These are phyloP conservation scores for Fomitiporia mediterranea DNA, from an alignment of 1,284 basidiomycete genomes.

Conservation along the genomic window DNA sequence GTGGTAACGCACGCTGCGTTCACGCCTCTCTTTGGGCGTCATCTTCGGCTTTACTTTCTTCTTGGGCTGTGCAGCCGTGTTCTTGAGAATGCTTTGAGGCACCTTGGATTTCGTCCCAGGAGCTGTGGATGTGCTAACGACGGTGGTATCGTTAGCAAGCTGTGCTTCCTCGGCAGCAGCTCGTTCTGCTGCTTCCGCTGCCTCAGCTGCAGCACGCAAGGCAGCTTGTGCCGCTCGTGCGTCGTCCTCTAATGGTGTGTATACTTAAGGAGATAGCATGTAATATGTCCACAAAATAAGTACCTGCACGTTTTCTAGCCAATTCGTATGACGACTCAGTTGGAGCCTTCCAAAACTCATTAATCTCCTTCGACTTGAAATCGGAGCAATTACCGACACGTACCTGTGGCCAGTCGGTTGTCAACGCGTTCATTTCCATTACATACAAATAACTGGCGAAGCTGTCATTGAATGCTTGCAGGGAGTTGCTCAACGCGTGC, in stretches of 20 bases:
- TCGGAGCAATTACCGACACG: constrained; percentile 24
- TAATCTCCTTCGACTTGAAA: background rate
- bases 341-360: constrained; percentile 45
- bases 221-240: constrained; percentile 35
- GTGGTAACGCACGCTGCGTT: constrained; percentile 52
- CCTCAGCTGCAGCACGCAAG: constrained; percentile 27
- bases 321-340: constrained; percentile 55
- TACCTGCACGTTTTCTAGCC: constrained; percentile 59
- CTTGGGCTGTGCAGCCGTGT: constrained; percentile 39
- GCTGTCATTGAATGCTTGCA: constrained; percentile 87
- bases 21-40: constrained; percentile 78
- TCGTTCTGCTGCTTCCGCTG: constrained; percentile 21
- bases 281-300: constrained; percentile 16
- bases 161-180: constrained; percentile 24
- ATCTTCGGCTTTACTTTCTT: constrained; percentile 61
- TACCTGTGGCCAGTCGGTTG: constrained; percentile 88
- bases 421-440: constrained; percentile 92
- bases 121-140: constrained; percentile 28
- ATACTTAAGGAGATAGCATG: background rate
- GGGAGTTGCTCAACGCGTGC: constrained; percentile 65
- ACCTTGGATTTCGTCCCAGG: constrained; percentile 37
- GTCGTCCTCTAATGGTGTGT: constrained; percentile 40
- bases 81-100: constrained; percentile 33
- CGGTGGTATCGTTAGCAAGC: constrained; percentile 40
- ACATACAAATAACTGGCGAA: constrained; percentile 91